Percentiles rank a stretch among this genome's conserved stretches.
Conservation (phyloP, 495 filamentous ascomycete species). For the Diplogelasinospora grovesii region DNA sequence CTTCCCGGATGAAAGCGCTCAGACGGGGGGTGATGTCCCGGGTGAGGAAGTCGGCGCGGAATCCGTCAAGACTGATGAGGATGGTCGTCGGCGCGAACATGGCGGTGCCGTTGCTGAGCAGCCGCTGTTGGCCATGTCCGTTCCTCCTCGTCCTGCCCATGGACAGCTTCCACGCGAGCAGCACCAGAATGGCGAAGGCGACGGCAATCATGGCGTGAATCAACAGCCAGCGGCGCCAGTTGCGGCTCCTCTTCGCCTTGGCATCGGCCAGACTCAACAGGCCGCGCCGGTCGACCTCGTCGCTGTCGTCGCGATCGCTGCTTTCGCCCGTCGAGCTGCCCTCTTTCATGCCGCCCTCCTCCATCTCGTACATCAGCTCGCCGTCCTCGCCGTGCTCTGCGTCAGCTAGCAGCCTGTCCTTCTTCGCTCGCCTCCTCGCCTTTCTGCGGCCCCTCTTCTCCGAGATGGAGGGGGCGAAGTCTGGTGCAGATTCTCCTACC, state of each 20-base stretch:
- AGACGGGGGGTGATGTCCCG: slow-evolving; percentile 78
- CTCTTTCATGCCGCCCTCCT: slow-evolving; percentile 67
- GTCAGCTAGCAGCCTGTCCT: slow-evolving; percentile 39
- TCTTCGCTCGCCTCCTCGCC: slow-evolving; percentile 40
- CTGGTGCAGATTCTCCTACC: too few relatives aligned
- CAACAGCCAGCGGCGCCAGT: slow-evolving; percentile 46
- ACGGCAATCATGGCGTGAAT: slow-evolving; percentile 46
- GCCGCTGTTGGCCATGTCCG: slow-evolving; percentile 11
- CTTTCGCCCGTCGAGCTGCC: slow-evolving; percentile 49
- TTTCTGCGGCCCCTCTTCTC: slow-evolving; percentile 47
- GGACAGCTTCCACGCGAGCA: slow-evolving; percentile 45
- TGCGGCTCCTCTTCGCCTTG: slow-evolving; percentile 35
- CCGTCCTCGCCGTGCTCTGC: slow-evolving; percentile 58
- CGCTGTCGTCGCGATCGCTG: slow-evolving; percentile 49
- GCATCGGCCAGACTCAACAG: slow-evolving; percentile 37
- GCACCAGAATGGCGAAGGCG: slow-evolving; percentile 44
- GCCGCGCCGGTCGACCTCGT: slow-evolving; percentile 44
- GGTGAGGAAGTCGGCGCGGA: slow-evolving; percentile 90
- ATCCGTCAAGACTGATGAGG: slow-evolving; percentile 89
- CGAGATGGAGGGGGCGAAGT: slow-evolving; percentile 27
- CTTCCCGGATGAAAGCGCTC: slow-evolving; percentile 68
- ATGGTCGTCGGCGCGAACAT: slow-evolving; percentile 87
- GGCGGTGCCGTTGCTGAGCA: slow-evolving; percentile 75
- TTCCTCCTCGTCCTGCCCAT: slow-evolving; percentile 23
- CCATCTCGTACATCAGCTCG: slow-evolving; percentile 82